Evolutionary conservation across 2,329 filamentous ascomycete species (phyloP).

Genomic region (Fusarium clavum): DNA sequence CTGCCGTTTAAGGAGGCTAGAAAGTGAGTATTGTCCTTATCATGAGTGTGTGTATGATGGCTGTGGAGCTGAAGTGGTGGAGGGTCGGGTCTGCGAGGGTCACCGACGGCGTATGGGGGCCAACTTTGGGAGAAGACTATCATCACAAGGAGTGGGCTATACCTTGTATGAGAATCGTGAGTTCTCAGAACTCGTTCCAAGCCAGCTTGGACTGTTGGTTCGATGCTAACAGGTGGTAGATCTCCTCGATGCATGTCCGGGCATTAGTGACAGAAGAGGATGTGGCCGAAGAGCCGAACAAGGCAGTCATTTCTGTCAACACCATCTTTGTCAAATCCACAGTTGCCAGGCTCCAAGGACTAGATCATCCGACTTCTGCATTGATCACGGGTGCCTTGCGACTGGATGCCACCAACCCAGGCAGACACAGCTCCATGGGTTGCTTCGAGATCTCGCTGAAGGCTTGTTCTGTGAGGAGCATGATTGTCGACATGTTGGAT

Average conservation of each 20-base stretch:
- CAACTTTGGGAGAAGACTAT: constrained; percentile 18
- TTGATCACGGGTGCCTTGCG: constrained; percentile 33
- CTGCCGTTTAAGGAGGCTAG: constrained; percentile 40
- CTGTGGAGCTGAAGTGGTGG: constrained; percentile 40
- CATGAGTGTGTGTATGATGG: constrained; percentile 46
- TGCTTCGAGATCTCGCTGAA: not conserved
- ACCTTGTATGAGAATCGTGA: constrained; percentile 42
- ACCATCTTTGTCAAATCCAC: constrained; percentile 42
- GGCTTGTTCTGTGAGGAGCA: constrained; percentile 39
- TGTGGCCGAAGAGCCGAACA: constrained; percentile 23
- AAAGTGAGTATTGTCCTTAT: constrained; percentile 39
- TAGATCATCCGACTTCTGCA: constrained; percentile 34
- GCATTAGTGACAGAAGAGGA: constrained; percentile 15
- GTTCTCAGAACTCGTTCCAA: constrained; percentile 5
- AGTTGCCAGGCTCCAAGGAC: constrained; percentile 33
- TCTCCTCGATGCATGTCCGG: constrained; percentile 17
- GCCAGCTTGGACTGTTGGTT: not conserved
- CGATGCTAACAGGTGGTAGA: constrained; percentile 18
- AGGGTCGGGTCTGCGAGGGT: constrained; percentile 39
- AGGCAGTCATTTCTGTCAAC: constrained; percentile 29
- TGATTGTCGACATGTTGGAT: constrained; percentile 36
- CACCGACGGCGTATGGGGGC: constrained; percentile 33
- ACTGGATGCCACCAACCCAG: constrained; percentile 31
- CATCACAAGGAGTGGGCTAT: constrained; percentile 26
- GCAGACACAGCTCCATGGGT: not conserved